Evolutionary conservation across 805 yeast genomes (phyloP).

Genomic region (Ogataea ganodermae): DNA sequence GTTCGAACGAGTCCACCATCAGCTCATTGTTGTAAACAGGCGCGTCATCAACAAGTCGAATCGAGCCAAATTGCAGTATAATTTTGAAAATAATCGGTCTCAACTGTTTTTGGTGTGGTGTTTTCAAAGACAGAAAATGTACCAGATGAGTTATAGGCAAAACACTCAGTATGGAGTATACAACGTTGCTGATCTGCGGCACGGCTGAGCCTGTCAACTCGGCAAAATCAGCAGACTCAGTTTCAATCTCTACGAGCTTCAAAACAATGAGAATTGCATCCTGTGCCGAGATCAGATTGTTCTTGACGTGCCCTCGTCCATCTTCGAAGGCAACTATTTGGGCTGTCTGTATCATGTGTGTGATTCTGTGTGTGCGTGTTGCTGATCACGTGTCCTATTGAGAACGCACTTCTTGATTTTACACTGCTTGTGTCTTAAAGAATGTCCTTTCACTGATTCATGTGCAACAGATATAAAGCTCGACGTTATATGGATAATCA

Average conservation of each 20-base stretch:
- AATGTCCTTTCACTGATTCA: slow-evolving; percentile 1
- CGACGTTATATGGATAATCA: not conserved
- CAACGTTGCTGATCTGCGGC: not conserved
- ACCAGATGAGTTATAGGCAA: slow-evolving; percentile 15
- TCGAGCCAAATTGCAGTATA: not conserved
- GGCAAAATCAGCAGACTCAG: not conserved
- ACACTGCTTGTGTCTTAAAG: not conserved
- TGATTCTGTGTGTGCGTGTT: not conserved
- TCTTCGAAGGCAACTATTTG: slow-evolving; percentile 7
- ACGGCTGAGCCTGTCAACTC: too few species aligned
- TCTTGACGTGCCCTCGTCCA: not conserved
- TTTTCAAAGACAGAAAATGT: slow-evolving; percentile 12
- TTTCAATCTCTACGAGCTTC: not conserved
- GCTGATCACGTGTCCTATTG: not conserved
- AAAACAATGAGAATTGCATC: not conserved
- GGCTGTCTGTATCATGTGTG: slow-evolving; percentile 1
- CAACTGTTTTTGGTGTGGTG: not conserved
- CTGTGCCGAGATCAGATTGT: not conserved
- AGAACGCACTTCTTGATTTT: not conserved
- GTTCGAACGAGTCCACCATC: slow-evolving; percentile 1
- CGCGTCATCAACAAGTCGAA: slow-evolving; percentile 8
- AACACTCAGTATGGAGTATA: slow-evolving; percentile 8
- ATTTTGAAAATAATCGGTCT: not conserved
- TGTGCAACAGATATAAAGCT: not conserved
- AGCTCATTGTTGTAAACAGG: slow-evolving; percentile 1